Percentiles rank a stretch among this genome's conserved stretches.
phyloP scores from a whole-genome alignment of 257 asterid genomes.

The Lavandula angustifolia region DNA sequence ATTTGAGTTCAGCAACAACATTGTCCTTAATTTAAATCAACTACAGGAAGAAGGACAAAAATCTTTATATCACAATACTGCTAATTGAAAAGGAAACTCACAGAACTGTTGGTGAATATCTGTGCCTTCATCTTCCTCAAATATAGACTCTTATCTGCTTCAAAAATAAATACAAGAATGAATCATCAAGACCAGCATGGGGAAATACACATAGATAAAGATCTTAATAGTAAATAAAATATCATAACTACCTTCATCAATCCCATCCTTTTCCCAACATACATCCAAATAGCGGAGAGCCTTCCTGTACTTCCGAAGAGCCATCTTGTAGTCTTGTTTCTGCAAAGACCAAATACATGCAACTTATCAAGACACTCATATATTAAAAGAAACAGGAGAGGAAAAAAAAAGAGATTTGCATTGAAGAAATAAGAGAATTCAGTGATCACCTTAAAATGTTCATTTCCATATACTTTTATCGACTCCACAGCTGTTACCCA shows the following conservation, averaged over 20 bases:
- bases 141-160: constrained; percentile 60
- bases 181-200: not conserved
- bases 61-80: not conserved
- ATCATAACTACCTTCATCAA: constrained; percentile 66
- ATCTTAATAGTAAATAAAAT: not conserved
- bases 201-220: not conserved
- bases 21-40: not conserved
- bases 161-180: constrained; percentile 10
- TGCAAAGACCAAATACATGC: constrained; percentile 37
- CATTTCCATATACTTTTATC: constrained; percentile 82
- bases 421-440: not conserved
- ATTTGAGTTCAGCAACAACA: constrained; percentile 5
- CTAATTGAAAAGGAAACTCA: constrained; percentile 49
- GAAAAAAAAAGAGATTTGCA: not conserved
- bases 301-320: constrained; percentile 89
- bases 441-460: constrained; percentile 89
- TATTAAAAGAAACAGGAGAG: not conserved
- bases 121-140: constrained; percentile 84
- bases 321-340: constrained; percentile 99
- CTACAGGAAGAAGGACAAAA: not conserved
- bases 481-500: constrained; percentile 78
- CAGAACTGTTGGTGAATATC: constrained; percentile 93
- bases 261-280: constrained; percentile 98
- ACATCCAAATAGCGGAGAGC: constrained; percentile 92
- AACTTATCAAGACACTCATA: constrained; percentile 7